These are phyloP conservation scores for Gomphus bonarii DNA, from an alignment of 1,284 basidiomycete genomes.

Conservation along the genomic window DNA sequence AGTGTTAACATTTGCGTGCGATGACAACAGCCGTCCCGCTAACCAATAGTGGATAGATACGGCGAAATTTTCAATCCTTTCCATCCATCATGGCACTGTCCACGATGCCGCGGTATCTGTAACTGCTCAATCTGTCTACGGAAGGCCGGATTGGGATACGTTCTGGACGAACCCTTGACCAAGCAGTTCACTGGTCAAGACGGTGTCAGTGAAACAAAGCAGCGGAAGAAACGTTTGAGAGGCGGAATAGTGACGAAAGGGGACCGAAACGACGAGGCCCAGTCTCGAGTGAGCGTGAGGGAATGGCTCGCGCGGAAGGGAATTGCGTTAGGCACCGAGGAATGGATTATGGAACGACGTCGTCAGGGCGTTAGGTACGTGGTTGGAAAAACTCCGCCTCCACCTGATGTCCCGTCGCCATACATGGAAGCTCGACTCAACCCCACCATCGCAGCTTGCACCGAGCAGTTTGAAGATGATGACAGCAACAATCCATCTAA, in stretches of 20 bases:
- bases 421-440: neutral
- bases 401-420: neutral
- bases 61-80: slow-evolving; percentile 5
- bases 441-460: neutral
- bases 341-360: slow-evolving; percentile 3
- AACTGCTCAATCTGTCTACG: slow-evolving; percentile 9
- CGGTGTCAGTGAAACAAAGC: neutral
- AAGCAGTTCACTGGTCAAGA: neutral
- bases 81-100: slow-evolving; percentile 2
- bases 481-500: too few relatives aligned
- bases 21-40: neutral
- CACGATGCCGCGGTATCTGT: slow-evolving; percentile 5
- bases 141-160: slow-evolving; percentile 4
- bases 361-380: slow-evolving; percentile 5
- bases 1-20: neutral
- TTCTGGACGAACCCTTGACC: neutral
- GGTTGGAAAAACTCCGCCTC: slow-evolving; percentile 3
- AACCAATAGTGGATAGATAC: neutral
- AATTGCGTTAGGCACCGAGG: neutral
- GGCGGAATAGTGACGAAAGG: neutral
- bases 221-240: neutral
- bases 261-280: neutral
- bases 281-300: neutral
- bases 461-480: neutral
- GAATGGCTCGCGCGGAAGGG: slow-evolving; percentile 4